Conservation (phyloP, 768 basidiomycete species). For the Phaeotremella skinneri region DNA sequence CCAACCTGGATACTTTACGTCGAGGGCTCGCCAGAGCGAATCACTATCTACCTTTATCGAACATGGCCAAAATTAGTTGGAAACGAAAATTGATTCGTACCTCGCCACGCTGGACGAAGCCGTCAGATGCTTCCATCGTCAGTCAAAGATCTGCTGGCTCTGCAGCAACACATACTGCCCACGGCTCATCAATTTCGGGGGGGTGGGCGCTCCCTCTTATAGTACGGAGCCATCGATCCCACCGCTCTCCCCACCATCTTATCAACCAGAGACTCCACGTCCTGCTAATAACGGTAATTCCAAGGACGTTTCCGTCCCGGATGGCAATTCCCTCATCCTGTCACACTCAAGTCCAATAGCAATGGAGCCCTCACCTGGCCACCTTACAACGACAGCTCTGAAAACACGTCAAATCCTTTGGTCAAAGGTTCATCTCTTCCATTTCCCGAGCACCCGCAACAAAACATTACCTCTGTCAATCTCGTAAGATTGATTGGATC, state of each 20-base stretch:
- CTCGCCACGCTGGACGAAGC: neutral
- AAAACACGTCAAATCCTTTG: neutral
- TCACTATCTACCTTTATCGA: neutral
- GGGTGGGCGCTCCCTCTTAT: neutral
- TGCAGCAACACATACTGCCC: neutral
- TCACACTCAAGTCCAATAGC: neutral
- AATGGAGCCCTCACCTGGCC: neutral
- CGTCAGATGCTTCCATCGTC: neutral
- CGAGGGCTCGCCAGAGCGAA: neutral
- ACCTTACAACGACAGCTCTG: neutral
- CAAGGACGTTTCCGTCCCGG: neutral
- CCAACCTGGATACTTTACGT: neutral
- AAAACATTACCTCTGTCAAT: neutral
- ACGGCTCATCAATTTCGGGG: neutral
- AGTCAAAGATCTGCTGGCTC: neutral
- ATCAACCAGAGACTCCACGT: neutral
- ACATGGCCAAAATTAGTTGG: neutral
- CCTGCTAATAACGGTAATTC: neutral
- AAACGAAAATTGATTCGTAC: neutral
- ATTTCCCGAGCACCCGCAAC: neutral
- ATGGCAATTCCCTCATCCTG: neutral
- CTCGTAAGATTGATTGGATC: neutral
- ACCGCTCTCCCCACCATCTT: neutral
- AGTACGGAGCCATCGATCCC: neutral
- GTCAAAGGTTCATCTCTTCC: neutral